Percentiles rank a stretch among this genome's conserved stretches.
These are phyloP conservation scores for Moringa oleifera DNA, from an alignment of 345 rosid genomes.

Conservation along the genomic window DNA sequence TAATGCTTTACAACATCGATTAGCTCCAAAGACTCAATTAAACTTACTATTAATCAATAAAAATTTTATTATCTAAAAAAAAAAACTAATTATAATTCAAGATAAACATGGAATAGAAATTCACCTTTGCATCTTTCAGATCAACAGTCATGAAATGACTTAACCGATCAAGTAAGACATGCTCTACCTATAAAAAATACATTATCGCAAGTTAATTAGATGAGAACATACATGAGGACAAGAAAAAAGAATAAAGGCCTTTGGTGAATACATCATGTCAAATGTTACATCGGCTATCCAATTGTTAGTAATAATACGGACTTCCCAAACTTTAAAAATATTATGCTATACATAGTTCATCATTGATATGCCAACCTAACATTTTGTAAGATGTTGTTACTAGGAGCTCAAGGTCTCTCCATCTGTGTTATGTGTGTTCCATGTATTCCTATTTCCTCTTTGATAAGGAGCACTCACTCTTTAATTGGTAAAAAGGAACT, in stretches of 20 bases:
- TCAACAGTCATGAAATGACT: slow-evolving; percentile 54
- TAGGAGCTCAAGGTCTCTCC: too few species aligned
- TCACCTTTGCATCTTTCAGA: slow-evolving; percentile 73
- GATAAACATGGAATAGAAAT: slow-evolving; percentile 4
- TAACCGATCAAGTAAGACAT: slow-evolving; percentile 63
- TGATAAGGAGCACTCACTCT: too few species aligned
- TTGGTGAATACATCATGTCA: not conserved
- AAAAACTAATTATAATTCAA: not conserved
- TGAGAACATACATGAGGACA: not conserved
- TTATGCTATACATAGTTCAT: too few species aligned
- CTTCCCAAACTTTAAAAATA: too few species aligned
- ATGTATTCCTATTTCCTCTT: too few species aligned
- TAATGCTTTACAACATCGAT: too few species aligned
- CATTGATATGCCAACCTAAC: too few species aligned
- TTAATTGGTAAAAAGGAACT: not conserved
- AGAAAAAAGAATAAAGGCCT: too few species aligned
- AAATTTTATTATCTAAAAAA: not conserved
- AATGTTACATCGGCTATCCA: not conserved
- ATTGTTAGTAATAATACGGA: too few species aligned
- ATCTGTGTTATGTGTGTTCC: too few species aligned
- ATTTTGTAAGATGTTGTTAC: too few species aligned
- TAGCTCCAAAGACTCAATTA: too few species aligned
- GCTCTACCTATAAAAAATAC: slow-evolving; percentile 60
- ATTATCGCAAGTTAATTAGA: slow-evolving; percentile 1
- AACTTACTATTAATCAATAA: not conserved